These are phyloP conservation scores for Acanthamoeba sp. DNA, from an alignment of 208 protist species.

Conservation along the genomic window DNA sequence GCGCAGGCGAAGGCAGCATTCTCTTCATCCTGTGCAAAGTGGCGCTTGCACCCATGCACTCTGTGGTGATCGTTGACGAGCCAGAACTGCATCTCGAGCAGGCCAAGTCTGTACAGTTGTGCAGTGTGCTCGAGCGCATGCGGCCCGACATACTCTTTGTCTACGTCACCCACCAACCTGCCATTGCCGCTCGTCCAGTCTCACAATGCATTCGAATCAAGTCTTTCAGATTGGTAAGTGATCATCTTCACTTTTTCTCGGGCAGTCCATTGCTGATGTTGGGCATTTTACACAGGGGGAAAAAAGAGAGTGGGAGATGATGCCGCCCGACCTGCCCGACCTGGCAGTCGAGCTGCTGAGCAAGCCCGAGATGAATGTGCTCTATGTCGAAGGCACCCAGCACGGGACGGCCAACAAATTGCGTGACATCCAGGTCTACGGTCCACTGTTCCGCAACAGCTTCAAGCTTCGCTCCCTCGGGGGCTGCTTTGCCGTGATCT, in stretches of 20 bases:
- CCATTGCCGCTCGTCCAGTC: neutral
- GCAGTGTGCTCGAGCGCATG: neutral
- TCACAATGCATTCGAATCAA: neutral
- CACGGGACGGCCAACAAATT: neutral
- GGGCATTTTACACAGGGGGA: too few relatives aligned
- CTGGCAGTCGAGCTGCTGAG: neutral
- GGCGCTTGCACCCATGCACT: neutral
- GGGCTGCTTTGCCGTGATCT: neutral
- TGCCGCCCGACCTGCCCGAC: too few relatives aligned
- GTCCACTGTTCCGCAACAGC: neutral
- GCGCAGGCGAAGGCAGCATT: neutral
- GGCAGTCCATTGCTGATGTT: too few relatives aligned
- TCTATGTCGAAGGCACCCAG: neutral
- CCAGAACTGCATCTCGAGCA: slow-evolving; percentile 49
- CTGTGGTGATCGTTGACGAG: slow-evolving; percentile 15
- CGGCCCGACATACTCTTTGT: neutral
- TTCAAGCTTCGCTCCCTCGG: neutral
- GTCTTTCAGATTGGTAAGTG: neutral
- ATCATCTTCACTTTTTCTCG: too few relatives aligned
- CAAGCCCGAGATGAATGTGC: slow-evolving; percentile 31
- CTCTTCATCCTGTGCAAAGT: neutral
- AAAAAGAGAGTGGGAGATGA: too few relatives aligned
- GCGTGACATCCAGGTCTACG: neutral
- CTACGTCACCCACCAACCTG: neutral
- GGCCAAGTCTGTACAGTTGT: neutral